Percentiles rank a stretch among this genome's conserved stretches.
Conservation (phyloP, 805 yeast species). For the Pichia paraexigua region DNA sequence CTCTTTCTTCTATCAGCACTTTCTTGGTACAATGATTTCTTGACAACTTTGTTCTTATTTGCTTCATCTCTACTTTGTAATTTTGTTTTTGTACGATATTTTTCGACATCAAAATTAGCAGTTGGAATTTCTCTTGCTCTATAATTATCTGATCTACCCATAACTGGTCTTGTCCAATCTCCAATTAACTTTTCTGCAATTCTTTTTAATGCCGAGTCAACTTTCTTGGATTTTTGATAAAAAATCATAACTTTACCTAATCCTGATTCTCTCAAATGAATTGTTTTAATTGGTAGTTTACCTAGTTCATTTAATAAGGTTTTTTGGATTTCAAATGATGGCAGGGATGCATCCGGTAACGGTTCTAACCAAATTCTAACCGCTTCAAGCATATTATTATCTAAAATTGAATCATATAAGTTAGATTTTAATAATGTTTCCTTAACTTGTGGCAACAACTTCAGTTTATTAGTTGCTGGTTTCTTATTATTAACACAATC, state of each 20-base stretch:
- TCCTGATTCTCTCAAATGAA: slow-evolving; percentile 90
- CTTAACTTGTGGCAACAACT: slow-evolving; percentile 71
- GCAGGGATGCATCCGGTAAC: slow-evolving; percentile 93
- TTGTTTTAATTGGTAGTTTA: slow-evolving; percentile 86
- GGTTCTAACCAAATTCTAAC: slow-evolving; percentile 98
- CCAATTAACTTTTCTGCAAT: slow-evolving; percentile 87
- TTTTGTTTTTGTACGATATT: slow-evolving; percentile 36
- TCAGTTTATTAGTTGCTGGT: slow-evolving; percentile 72
- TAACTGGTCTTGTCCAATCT: slow-evolving; percentile 97
- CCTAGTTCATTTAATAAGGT: slow-evolving; percentile 68
- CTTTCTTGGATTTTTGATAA: slow-evolving; percentile 83
- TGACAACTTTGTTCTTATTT: slow-evolving; percentile 19
- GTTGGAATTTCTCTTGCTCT: slow-evolving; percentile 73
- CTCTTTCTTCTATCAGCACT: slow-evolving; percentile 87
- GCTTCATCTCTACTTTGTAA: slow-evolving; percentile 21
- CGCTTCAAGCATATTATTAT: slow-evolving; percentile 87
- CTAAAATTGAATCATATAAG: slow-evolving; percentile 86
- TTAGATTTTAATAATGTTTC: slow-evolving; percentile 71
- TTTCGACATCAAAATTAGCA: slow-evolving; percentile 58
- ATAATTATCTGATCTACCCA: slow-evolving; percentile 91
- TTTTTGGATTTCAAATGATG: slow-evolving; percentile 94
- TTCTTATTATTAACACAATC: slow-evolving; percentile 49
- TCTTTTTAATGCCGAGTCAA: slow-evolving; percentile 79
- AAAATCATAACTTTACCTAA: slow-evolving; percentile 90
- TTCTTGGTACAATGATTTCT: slow-evolving; percentile 70